Evolutionary conservation across 1,139 yeast genomes (phyloP).

Genomic region (Debaryomycetaceae sp.): DNA sequence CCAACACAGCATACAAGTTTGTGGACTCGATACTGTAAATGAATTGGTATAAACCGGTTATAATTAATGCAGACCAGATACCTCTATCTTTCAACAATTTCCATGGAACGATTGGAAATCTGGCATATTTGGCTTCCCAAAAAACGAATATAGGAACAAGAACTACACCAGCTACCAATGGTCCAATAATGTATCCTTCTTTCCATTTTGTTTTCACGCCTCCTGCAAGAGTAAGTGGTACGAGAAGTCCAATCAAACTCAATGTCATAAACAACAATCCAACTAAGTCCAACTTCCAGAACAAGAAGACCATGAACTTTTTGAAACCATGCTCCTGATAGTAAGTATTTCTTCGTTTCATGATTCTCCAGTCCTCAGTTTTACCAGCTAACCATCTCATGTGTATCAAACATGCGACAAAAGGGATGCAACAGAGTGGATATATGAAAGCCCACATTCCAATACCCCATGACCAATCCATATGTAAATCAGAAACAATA

Average conservation of each 20-base stretch:
- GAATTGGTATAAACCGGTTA: conserved; percentile 30
- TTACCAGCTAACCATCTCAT: conserved; percentile 35
- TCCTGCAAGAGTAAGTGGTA: conserved; percentile 40
- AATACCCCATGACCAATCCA: conserved; percentile 30
- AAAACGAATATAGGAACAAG: conserved; percentile 28
- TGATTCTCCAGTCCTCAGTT: conserved; percentile 31
- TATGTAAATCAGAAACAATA: conserved; percentile 20
- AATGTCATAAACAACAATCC: conserved; percentile 30
- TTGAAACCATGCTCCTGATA: conserved; percentile 21
- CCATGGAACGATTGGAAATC: conserved; percentile 31
- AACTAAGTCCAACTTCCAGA: conserved; percentile 35
- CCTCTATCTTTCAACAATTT: conserved; percentile 35
- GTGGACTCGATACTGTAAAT: conserved; percentile 28
- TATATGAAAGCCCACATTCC: conserved; percentile 42
- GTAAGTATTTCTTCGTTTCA: conserved; percentile 19
- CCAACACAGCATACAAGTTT: conserved; percentile 33
- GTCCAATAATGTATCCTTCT: conserved; percentile 30
- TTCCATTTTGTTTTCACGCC: conserved; percentile 29
- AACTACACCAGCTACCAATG: conserved; percentile 35
- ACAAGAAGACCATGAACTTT: conserved; percentile 22
- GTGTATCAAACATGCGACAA: conserved; percentile 27
- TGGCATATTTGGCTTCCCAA: conserved; percentile 32
- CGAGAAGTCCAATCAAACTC: conserved; percentile 34
- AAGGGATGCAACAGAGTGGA: conserved; percentile 35
- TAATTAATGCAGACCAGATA: conserved; percentile 28